Evolutionary conservation across 2,329 filamentous ascomycete species (phyloP), one percentile per base, ranked within the genome.

Genomic region (Ceratocystis huliohia): DNA sequence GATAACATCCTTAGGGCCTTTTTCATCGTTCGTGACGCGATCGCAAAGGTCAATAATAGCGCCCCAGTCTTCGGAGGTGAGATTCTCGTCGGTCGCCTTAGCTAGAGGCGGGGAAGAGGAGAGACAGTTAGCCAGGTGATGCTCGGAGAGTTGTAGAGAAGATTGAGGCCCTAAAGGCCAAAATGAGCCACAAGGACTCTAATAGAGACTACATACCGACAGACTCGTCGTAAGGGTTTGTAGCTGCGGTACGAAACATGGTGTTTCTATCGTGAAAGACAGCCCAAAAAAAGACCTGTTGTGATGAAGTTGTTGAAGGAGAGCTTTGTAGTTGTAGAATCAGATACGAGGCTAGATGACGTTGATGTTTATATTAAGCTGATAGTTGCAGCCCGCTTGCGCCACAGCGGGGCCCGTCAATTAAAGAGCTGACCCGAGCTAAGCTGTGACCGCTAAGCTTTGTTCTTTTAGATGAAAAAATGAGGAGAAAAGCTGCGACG

Each of bases 61-160:
- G 61, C 79, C 81, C 84, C 84, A 87, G 74, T 87, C 84, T 74
- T 95, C 84, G 37, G 87, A 88, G 25, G 92, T 97, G 72, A 97
- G 84, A 77, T 96, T 99, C 82, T 99, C 94, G 77, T 99, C 94
- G 66, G 94, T 99, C 74, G 94, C 92, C 79, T 84, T 85, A 76
- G 79, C 83, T 85, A 69, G 66, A 69, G 8, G 41, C 13, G 50
- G 25, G 8, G 25, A 56, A 56, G 50, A 10, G 46, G n/a, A 53
- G 3, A 8, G 2, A 8, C 4, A 13, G 30, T 61, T 48, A 62
- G 62, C 53, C 15, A 50, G 53, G 66, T 41, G 65, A 65, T 72
- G 45, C 4, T 7, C 30, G 28, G 46, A 56, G 20, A 5, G 33
- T 53, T 33, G 61, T 28, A 15, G 20, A 30, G 46, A 44, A 7